These are phyloP conservation scores for Russula sp. DNA, from an alignment of 768 basidiomycete species.

Conservation along the genomic window DNA sequence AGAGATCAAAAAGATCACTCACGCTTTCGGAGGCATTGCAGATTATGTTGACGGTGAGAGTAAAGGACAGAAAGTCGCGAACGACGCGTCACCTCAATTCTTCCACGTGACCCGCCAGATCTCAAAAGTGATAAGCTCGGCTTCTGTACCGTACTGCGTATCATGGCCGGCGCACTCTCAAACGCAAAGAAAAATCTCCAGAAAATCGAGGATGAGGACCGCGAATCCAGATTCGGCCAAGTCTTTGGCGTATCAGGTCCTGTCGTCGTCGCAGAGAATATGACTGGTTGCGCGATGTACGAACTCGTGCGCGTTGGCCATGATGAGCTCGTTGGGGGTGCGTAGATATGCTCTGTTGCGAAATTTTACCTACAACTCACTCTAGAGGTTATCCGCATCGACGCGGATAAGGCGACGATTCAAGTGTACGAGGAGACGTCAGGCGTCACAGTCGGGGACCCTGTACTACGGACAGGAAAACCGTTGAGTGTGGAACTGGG, in stretches of 20 bases:
- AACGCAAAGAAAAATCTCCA: constrained; percentile 85
- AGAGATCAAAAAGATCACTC: constrained; percentile 34
- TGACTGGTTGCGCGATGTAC: constrained; percentile 95
- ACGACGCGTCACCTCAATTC: constrained; percentile 33
- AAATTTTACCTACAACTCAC: background rate
- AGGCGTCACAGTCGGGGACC: constrained; percentile 97
- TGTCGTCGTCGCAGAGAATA: constrained; percentile 96
- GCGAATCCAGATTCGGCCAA: constrained; percentile 79
- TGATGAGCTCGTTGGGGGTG: constrained; percentile 96
- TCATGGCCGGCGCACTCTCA: constrained; percentile 88
- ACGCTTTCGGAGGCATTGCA: constrained; percentile 94
- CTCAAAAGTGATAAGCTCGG: background rate
- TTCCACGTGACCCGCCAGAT: constrained; percentile 15
- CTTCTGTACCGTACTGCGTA: background rate
- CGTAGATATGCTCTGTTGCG: constrained; percentile 24
- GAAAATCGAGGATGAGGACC: constrained; percentile 87
- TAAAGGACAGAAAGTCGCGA: constrained; percentile 17
- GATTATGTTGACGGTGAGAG: constrained; percentile 25
- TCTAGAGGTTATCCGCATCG: constrained; percentile 97
- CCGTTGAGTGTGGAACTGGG: constrained; percentile 97
- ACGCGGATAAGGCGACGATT: constrained; percentile 95
- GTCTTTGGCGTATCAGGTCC: constrained; percentile 97
- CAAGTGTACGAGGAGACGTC: constrained; percentile 99
- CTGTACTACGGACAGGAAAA: constrained; percentile 95
- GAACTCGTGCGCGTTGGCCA: constrained; percentile 98